These are phyloP conservation scores for Ogataea glucozyma DNA, from an alignment of 805 yeast species.

Conservation along the genomic window DNA sequence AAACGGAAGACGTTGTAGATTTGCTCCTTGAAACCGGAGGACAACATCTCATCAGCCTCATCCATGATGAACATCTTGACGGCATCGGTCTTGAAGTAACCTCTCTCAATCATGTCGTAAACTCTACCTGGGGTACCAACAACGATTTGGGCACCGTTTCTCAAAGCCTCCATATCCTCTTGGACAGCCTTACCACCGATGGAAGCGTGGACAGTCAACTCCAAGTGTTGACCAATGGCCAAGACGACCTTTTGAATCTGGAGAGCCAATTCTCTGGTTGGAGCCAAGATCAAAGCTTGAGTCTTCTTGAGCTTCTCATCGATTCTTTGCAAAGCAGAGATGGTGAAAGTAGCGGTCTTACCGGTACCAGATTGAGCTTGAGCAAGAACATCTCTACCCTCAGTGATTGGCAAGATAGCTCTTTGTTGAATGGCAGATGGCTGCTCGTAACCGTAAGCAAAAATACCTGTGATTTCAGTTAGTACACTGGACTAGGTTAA, in stretches of 20 bases:
- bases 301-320: conserved; percentile 70
- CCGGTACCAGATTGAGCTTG: conserved; percentile 99
- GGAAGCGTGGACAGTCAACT: conserved; percentile 83
- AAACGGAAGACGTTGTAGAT: conserved; percentile 87
- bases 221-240: conserved; percentile 85
- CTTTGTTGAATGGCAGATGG: conserved; percentile 98
- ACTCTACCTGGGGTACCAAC: conserved; percentile 99
- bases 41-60: conserved; percentile 94
- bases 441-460: conserved; percentile 89
- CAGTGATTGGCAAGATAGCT: conserved; percentile 92
- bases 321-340: conserved; percentile 85
- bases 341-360: conserved; percentile 97
- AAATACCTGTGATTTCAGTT: conserved; percentile 53
- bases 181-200: conserved; percentile 90
- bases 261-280: conserved; percentile 93
- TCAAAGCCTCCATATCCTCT: conserved; percentile 75
- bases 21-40: conserved; percentile 94
- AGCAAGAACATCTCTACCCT: conserved; percentile 93
- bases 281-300: conserved; percentile 90
- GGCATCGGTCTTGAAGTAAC: conserved; percentile 69
- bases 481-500: conserved; percentile 22
- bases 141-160: conserved; percentile 80
- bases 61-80: conserved; percentile 88
- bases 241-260: conserved; percentile 89
- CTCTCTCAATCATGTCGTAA: conserved; percentile 83